phyloP scores from a whole-genome alignment of 768 basidiomycete genomes.

The Hypholoma fasciculare region DNA sequence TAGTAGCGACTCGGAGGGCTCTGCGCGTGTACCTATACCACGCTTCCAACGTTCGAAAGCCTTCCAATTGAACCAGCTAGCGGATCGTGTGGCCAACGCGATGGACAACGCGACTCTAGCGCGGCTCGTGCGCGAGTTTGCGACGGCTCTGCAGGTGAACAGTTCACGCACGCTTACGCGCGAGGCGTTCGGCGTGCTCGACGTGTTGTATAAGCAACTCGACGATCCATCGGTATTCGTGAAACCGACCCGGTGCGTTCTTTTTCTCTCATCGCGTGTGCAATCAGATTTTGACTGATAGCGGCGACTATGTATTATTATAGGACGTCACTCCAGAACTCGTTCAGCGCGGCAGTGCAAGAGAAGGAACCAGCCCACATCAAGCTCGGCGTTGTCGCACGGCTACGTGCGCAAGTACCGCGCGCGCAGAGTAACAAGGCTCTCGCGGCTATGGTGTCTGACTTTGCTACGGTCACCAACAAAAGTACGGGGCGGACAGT shows the following conservation, averaged over 20 bases:
- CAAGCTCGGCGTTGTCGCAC: slow-evolving; percentile 61
- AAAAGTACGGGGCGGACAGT: slow-evolving; percentile 68
- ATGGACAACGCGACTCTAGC: slow-evolving; percentile 58
- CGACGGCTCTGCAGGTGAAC: slow-evolving; percentile 61
- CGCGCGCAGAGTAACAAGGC: slow-evolving; percentile 51
- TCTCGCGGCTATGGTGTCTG: slow-evolving; percentile 64
- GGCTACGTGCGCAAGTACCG: slow-evolving; percentile 55
- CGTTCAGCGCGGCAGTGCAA: slow-evolving; percentile 37
- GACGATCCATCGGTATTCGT: slow-evolving; percentile 64
- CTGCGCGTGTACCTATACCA: slow-evolving; percentile 19
- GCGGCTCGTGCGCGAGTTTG: slow-evolving; percentile 56
- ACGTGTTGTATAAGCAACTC: slow-evolving; percentile 69
- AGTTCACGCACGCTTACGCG: slow-evolving; percentile 67
- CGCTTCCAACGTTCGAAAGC: slow-evolving; percentile 46
- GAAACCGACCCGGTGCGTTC: slow-evolving; percentile 51
- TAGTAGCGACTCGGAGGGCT: slow-evolving; percentile 39
- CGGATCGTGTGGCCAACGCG: slow-evolving; percentile 41
- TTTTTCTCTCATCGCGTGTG: background rate
- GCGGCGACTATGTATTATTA: background rate
- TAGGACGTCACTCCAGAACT: slow-evolving; percentile 37
- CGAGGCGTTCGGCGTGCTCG: slow-evolving; percentile 71
- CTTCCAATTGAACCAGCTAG: slow-evolving; percentile 47
- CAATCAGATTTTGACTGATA: background rate
- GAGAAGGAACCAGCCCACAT: slow-evolving; percentile 48
- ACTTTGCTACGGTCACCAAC: slow-evolving; percentile 71